Base-by-base conservation (phyloP, 352 stramenopile species). In the Globisporangium lucens region DNA sequence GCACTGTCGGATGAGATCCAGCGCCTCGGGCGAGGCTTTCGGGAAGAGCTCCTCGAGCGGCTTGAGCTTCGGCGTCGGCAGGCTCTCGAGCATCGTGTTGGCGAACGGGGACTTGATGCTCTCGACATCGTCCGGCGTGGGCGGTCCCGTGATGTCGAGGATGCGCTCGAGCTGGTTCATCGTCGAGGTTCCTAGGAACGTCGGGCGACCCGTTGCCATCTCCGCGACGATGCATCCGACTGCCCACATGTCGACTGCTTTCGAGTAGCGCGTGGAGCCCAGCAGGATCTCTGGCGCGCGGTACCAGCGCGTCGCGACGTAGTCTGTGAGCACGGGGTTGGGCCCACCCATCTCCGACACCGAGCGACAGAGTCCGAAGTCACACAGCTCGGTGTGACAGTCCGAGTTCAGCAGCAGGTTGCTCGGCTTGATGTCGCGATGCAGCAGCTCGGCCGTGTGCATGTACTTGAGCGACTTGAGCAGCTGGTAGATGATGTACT, bases 81-180 rank as follows among this genome's bases (percentile, higher is more conserved):
- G 74, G 68, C 82, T 97, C 69, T 98, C 91, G 12, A 99, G 80
- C 90, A 98, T 98, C 4, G 87, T 98, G 58, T 82, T 85, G 17
- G 96, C 93, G 69, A 97, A 99, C 27, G 87, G 90, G 0, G 93
- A 98, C 74, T 93, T 89, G 71, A 98, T 97, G 43, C 85, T 91
- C 56, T 95, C 82, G 27, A 98, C 88, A 66, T 98, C 94, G 13
- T 97, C 85, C 13, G 75, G 65, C n/a, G 82, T 88, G 2, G 97
- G 97, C 30, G 82, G 83, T 1, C 94, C 95, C 0, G 93, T 98
- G 51, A 98, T 77, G 63, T 98, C 93, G 38, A 99, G 77, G 57
- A 99, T 98, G 55, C 95, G 96, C 75, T 99, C 95, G 10, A 99
- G 73, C 70, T 99, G 97, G 75, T 98, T 98, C 90, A 99, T 98